A percentile compares a stretch with the other conserved stretches of the same genome.
Evolutionary conservation across 768 basidiomycete species (phyloP).

Genomic region (Roridomyces roridus): DNA sequence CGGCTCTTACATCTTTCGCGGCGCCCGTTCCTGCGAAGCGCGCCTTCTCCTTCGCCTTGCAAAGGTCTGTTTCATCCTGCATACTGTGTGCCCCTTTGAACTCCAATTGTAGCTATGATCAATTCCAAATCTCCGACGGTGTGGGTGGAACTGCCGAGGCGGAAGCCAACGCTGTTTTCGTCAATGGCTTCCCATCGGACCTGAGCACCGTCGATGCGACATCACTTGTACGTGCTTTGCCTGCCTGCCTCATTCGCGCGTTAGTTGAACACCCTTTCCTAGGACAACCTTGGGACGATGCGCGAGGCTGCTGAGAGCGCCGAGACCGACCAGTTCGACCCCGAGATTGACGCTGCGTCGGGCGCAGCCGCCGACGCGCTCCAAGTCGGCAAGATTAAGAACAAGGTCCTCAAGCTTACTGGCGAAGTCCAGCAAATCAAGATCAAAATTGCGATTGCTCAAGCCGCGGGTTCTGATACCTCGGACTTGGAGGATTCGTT

Average conservation of each 20-base stretch:
- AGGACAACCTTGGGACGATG: slow-evolving; percentile 25
- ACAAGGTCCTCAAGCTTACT: slow-evolving; percentile 52
- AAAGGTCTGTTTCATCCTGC: slow-evolving; percentile 19
- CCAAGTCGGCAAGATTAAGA: slow-evolving; percentile 47
- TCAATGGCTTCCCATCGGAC: slow-evolving; percentile 41
- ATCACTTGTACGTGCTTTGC: slow-evolving; percentile 21
- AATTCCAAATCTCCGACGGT: slow-evolving; percentile 48
- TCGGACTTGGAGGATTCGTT: slow-evolving; percentile 32
- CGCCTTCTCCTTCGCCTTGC: slow-evolving; percentile 25
- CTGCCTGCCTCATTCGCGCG: too few relatives aligned
- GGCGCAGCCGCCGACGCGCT: slow-evolving; percentile 34
- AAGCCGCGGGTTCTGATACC: slow-evolving; percentile 38
- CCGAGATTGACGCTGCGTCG: slow-evolving; percentile 28
- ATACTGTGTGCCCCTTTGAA: neutral
- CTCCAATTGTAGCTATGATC: slow-evolving; percentile 34
- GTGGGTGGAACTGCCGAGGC: slow-evolving; percentile 42
- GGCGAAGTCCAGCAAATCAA: slow-evolving; percentile 40
- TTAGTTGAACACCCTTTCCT: neutral
- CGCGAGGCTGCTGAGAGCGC: slow-evolving; percentile 29
- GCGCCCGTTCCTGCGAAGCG: slow-evolving; percentile 27
- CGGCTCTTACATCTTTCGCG: slow-evolving; percentile 24
- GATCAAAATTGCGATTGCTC: slow-evolving; percentile 44
- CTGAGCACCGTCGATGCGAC: slow-evolving; percentile 37
- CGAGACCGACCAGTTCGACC: slow-evolving; percentile 29
- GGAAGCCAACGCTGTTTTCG: slow-evolving; percentile 45